These are phyloP conservation scores for Eucalyptus viminalis DNA, from an alignment of 345 rosid species.

Conservation along the genomic window DNA sequence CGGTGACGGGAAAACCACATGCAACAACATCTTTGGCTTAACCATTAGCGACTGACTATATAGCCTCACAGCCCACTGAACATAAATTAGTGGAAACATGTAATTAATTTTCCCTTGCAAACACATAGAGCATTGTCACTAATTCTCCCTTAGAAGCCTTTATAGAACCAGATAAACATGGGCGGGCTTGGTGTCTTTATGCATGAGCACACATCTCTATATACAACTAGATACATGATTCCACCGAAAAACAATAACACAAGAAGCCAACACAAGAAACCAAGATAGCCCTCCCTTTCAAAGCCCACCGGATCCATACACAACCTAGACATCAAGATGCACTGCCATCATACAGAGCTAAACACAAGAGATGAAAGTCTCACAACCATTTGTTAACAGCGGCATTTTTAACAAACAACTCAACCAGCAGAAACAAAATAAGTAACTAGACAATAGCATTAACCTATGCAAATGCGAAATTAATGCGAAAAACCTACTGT, in stretches of 20 bases:
- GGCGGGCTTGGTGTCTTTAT: neutral
- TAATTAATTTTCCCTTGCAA: neutral
- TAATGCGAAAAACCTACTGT: slow-evolving; percentile 27
- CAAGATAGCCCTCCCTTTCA: neutral
- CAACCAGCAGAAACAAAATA: neutral
- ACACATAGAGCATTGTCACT: neutral
- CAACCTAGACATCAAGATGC: neutral
- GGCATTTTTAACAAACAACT: neutral
- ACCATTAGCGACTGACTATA: neutral
- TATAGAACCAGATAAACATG: neutral
- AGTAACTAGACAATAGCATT: neutral
- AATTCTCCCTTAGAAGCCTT: neutral
- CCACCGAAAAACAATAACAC: neutral
- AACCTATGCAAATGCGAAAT: neutral
- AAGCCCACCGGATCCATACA: neutral
- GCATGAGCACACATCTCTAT: neutral
- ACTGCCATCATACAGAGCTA: neutral
- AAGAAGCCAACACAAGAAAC: neutral
- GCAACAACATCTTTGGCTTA: neutral
- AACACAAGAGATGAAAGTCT: neutral
- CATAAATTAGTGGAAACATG: neutral
- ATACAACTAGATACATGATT: neutral
- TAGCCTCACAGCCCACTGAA: neutral
- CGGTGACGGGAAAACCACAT: neutral
- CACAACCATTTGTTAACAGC: neutral